Conservation (phyloP, 2,329 filamentous ascomycete species). For the Waltergamsia citrina region DNA sequence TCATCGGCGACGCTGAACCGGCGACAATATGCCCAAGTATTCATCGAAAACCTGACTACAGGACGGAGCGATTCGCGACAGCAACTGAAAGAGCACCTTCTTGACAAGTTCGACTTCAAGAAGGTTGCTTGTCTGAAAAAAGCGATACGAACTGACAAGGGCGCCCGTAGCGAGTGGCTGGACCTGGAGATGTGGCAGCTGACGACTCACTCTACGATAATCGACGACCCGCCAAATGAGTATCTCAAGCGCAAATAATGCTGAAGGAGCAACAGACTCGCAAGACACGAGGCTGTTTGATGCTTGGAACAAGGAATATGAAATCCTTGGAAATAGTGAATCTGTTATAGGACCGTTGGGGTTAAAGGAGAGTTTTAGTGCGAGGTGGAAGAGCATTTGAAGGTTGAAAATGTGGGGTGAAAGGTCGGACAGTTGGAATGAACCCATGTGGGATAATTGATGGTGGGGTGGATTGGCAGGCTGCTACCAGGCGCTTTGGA, state of each 20-base stretch:
- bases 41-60: constrained; percentile 16
- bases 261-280: no score
- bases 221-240: neutral
- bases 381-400: no score
- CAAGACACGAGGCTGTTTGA: no score
- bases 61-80: constrained; percentile 6
- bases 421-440: no score
- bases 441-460: no score
- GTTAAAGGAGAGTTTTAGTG: no score
- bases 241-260: neutral
- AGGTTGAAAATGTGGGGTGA: no score
- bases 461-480: no score
- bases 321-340: no score
- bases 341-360: no score
- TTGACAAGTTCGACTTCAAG: constrained; percentile 21
- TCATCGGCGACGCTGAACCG: constrained; percentile 15
- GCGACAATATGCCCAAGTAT: constrained; percentile 20
- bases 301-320: no score
- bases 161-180: constrained; percentile 14
- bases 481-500: no score
- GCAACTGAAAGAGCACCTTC: constrained; percentile 10
- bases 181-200: constrained; percentile 20
- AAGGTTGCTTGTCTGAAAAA: constrained; percentile 12
- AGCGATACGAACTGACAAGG: constrained; percentile 10
- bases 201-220: neutral